Conservation (phyloP, 805 yeast species). For the Myxozyma nipponensis region DNA sequence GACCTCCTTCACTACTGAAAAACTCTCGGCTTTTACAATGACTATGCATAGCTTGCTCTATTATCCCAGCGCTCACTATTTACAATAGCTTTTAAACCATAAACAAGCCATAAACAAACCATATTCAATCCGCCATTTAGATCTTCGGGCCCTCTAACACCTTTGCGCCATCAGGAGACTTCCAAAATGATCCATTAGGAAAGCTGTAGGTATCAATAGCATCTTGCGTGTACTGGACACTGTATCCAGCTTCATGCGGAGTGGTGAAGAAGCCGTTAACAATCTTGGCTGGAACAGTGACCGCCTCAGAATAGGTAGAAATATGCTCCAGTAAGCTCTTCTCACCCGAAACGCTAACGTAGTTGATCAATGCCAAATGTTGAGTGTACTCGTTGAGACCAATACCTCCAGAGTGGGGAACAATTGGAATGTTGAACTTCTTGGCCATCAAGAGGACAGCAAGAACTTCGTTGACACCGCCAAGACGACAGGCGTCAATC, state of each 20-base stretch:
- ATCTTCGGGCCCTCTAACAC: neutral
- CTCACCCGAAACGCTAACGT: conserved; percentile 35
- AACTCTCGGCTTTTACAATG: too few species aligned
- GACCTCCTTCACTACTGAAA: too few species aligned
- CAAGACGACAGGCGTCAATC: conserved; percentile 39
- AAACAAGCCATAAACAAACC: too few species aligned
- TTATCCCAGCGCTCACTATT: too few species aligned
- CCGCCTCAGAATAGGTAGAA: conserved; percentile 36
- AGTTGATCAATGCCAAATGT: conserved; percentile 38
- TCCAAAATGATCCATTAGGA: conserved; percentile 38
- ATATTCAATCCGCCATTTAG: too few species aligned
- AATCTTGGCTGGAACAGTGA: conserved; percentile 34
- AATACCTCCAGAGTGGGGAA: conserved; percentile 41
- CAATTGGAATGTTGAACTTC: conserved; percentile 37
- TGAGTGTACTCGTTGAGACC: conserved; percentile 40
- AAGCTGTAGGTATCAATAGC: conserved; percentile 33
- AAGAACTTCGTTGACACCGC: conserved; percentile 38
- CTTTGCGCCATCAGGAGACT: conserved; percentile 14
- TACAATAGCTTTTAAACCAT: too few species aligned
- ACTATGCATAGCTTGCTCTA: too few species aligned
- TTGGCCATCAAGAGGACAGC: conserved; percentile 38
- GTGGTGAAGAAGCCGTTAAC: conserved; percentile 35
- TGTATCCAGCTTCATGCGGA: conserved; percentile 37
- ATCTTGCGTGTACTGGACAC: conserved; percentile 34
- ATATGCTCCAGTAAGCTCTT: conserved; percentile 36